phyloP scores from a whole-genome alignment of 768 basidiomycete genomes.

The Trametes meyenii region DNA sequence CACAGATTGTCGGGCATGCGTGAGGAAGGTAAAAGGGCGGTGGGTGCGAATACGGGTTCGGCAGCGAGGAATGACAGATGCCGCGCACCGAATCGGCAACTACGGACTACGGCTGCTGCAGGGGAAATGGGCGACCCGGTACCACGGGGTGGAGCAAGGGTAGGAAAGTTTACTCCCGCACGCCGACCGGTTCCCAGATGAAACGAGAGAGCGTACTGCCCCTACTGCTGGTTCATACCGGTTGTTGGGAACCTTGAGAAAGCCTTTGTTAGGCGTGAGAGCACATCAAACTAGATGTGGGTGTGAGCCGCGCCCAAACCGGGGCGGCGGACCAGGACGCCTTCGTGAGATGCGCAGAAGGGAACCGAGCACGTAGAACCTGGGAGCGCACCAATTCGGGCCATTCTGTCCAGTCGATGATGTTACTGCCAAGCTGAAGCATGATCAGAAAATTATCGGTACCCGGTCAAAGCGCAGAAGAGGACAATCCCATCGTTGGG shows the following conservation, averaged over 20 bases:
- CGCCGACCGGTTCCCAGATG: background rate
- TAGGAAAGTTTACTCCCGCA: background rate
- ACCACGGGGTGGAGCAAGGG: conserved; percentile 5
- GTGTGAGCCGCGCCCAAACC: no score
- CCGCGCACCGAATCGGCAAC: background rate
- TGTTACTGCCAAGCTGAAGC: background rate
- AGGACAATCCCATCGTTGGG: no score
- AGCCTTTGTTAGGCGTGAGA: background rate
- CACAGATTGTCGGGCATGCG: background rate
- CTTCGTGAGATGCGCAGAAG: background rate
- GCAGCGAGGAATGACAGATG: background rate
- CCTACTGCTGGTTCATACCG: background rate
- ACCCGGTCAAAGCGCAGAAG: no score
- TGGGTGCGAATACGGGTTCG: background rate
- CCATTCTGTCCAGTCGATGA: background rate
- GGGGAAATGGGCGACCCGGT: no score
- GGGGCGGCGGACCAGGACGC: background rate
- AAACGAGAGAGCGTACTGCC: conserved; percentile 3
- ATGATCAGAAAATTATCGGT: background rate
- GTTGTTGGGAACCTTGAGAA: conserved; percentile 6
- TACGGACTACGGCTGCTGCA: background rate
- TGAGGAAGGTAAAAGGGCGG: conserved; percentile 12
- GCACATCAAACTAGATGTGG: background rate
- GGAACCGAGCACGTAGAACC: background rate
- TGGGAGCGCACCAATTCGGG: background rate